Evolutionary conservation across 768 basidiomycete species (phyloP).

Genomic region (Calocybe cyanea): DNA sequence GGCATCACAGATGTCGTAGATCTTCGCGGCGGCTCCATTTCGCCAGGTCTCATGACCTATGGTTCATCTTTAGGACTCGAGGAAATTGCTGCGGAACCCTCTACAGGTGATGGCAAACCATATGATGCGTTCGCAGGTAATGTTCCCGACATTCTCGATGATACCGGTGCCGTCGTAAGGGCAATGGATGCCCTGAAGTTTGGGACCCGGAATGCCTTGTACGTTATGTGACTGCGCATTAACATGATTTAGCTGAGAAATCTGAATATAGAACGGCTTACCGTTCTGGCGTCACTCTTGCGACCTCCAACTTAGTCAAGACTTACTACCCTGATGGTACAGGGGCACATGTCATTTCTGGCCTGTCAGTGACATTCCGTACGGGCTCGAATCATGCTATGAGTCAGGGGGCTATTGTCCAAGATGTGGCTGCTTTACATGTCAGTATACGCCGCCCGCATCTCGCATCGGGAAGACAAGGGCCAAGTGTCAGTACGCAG

Average conservation of each 20-base stretch:
- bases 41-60: conserved; percentile 61
- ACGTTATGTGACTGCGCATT: conserved; percentile 24
- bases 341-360: conserved; percentile 46
- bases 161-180: conserved; percentile 50
- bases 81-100: conserved; percentile 69
- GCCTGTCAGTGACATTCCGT: conserved; percentile 59
- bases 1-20: conserved; percentile 40
- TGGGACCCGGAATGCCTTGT: conserved; percentile 71
- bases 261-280: conserved; percentile 48
- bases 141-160: conserved; percentile 41
- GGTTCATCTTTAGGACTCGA: conserved; percentile 73
- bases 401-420: conserved; percentile 55
- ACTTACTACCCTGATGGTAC: conserved; percentile 35
- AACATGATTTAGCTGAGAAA: not conserved
- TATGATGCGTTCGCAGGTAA: conserved; percentile 51
- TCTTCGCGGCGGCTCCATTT: conserved; percentile 63
- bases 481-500: conserved; percentile 61
- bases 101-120: conserved; percentile 60
- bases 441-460: conserved; percentile 44
- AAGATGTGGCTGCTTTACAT: conserved; percentile 62
- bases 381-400: conserved; percentile 56
- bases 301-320: conserved; percentile 46
- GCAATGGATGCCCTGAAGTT: conserved; percentile 74
- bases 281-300: conserved; percentile 62
- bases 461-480: conserved; percentile 25